phyloP scores from a whole-genome alignment of 495 filamentous ascomycete genomes.

The Xylaria palmicola region DNA sequence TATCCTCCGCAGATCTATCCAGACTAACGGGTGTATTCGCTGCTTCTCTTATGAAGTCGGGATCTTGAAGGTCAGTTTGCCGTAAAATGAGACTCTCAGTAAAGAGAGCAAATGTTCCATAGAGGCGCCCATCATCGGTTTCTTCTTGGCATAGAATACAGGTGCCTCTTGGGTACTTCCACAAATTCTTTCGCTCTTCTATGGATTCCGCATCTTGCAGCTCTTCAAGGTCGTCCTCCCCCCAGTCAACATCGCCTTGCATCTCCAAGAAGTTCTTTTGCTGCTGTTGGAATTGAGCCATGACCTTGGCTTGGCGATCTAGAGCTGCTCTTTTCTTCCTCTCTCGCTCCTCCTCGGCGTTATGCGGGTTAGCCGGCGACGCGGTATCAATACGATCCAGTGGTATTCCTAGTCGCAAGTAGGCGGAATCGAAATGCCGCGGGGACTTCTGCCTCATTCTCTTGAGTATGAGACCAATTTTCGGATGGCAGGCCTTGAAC shows the following conservation, averaged over 20 bases:
- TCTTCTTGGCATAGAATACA: slow-evolving; percentile 98
- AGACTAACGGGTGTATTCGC: slow-evolving; percentile 72
- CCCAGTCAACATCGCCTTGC: slow-evolving; percentile 83
- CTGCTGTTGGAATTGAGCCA: slow-evolving; percentile 96
- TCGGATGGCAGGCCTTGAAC: slow-evolving; percentile 78
- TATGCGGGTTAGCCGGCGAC: slow-evolving; percentile 51
- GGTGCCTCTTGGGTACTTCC: slow-evolving; percentile 92
- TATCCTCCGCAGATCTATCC: slow-evolving; percentile 74
- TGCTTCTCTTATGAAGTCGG: slow-evolving; percentile 82
- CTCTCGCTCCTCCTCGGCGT: slow-evolving; percentile 69
- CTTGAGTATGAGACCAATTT: slow-evolving; percentile 81
- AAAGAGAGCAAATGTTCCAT: slow-evolving; percentile 87
- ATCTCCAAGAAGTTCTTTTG: slow-evolving; percentile 90
- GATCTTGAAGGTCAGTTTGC: slow-evolving; percentile 76
- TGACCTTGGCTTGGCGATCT: slow-evolving; percentile 85
- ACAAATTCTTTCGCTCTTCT: slow-evolving; percentile 68
- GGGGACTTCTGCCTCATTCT: slow-evolving; percentile 82
- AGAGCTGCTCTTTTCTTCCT: slow-evolving; percentile 84
- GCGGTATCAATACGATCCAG: slow-evolving; percentile 54
- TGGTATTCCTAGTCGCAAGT: slow-evolving; percentile 47
- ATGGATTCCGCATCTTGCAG: slow-evolving; percentile 50
- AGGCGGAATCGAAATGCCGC: slow-evolving; percentile 61
- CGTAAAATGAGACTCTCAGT: slow-evolving; percentile 85
- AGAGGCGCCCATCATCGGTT: slow-evolving; percentile 82
- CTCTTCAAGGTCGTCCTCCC: slow-evolving; percentile 69